A percentile compares a stretch with the other conserved stretches of the same genome.
Conservation (phyloP, 31 red algal species). For the Endocladia muricata region DNA sequence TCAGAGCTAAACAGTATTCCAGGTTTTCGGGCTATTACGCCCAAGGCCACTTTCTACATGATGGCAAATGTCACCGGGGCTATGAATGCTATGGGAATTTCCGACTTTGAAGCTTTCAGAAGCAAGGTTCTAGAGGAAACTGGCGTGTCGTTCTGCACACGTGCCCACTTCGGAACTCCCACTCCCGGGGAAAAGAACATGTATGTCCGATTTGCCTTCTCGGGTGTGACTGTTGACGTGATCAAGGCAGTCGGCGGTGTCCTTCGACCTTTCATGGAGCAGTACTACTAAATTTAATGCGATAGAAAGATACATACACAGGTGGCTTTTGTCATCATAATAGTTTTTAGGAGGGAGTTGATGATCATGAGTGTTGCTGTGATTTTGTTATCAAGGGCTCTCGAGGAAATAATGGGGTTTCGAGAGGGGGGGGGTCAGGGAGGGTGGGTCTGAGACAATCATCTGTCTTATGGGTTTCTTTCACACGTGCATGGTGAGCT, state of each 20-base stretch:
- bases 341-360: too few relatives aligned
- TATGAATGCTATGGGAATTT: conserved; percentile 42
- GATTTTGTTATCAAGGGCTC: too few relatives aligned
- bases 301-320: not conserved
- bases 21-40: conserved; percentile 49
- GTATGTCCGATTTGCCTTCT: conserved; percentile 81
- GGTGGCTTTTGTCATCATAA: too few relatives aligned
- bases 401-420: too few relatives aligned
- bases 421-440: too few relatives aligned
- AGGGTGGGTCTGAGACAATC: too few relatives aligned
- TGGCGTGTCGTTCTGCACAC: conserved; percentile 68
- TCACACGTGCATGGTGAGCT: too few relatives aligned
- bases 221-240: conserved; percentile 51
- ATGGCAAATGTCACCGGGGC: conserved; percentile 67
- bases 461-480: too few relatives aligned
- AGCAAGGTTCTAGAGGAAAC: conserved; percentile 46
- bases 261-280: conserved; percentile 49
- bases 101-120: conserved; percentile 55
- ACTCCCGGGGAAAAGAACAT: conserved; percentile 45
- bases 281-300: conserved; percentile 17
- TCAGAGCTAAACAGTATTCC: conserved; percentile 32
- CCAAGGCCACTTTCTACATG: conserved; percentile 76
- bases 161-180: conserved; percentile 68
- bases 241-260: conserved; percentile 58
- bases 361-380: too few relatives aligned